Base-by-base conservation (phyloP, 805 yeast species). In the Monosporozyma aerobia region DNA sequence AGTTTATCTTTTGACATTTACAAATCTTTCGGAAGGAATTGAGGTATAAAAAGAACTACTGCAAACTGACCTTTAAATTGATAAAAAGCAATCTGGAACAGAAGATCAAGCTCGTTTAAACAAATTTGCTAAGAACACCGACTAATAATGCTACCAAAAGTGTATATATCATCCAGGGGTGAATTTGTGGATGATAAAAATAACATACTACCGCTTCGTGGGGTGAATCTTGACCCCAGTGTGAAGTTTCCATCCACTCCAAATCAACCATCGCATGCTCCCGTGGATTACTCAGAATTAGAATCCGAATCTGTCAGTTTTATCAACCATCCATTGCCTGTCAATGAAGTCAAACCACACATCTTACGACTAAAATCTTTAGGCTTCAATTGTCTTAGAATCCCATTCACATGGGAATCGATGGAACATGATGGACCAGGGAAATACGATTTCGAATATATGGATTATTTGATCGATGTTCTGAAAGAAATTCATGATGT, bases 361-460 rank as follows among this genome's bases (percentile, higher is more conserved):
- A 72, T 90, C 44, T 71, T 67, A 10, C 73, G 95, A 53, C 79
- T 90, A 63, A 87, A 84, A 63, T 73, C 81, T 6, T 79, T 90
- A 79, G 97, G 97, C 1, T 88, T 78, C 68, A 90, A 90, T 64
- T 77, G 85, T 2, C 76, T 90, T 22, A 71, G 97, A 53, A 86
- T 82, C 64, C 71, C 89, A 19, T 73, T 87, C 49, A 85, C 95
- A 0, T 90, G 97, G 97, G 97, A 90, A 65, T 92, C 97, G 0
- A 62, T 90, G 8, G 97, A 90, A 66, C 97, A 90, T 60, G 73
- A 70, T 47, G 96, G 96, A 0, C 97, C 97, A 0, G 94, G 87
- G 0, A 66, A 67, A 9, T 90, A 90, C 63, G 97, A 90, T 66
- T 80, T 78, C 27, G 89, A 81, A 19, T 90, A 79, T 61, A 77